phyloP scores from a whole-genome alignment of 2,329 filamentous ascomycete species.

The Trichoderma arundinaceum region DNA sequence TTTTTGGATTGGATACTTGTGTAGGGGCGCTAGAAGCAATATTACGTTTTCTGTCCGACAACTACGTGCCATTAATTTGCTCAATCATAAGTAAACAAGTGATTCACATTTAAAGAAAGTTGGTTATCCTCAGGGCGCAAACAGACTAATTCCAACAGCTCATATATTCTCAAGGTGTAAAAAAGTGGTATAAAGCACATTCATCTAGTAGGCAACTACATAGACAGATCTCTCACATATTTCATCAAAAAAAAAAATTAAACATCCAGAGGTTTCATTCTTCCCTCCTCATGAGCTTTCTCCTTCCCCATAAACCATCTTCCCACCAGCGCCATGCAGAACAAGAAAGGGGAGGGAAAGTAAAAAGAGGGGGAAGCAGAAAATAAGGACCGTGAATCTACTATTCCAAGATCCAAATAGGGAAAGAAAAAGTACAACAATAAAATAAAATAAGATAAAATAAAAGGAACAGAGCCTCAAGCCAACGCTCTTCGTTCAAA shows the following conservation, averaged over 20 bases:
- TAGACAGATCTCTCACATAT: conserved; percentile 3
- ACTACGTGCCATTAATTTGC: neutral
- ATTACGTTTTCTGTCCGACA: neutral
- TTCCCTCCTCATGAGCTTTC: conserved; percentile 1
- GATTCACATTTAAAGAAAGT: too few relatives aligned
- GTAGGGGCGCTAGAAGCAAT: conserved; percentile 11
- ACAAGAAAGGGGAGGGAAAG: neutral
- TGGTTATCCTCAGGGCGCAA: neutral
- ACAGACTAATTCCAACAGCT: neutral
- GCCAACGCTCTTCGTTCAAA: neutral
- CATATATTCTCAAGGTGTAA: conserved; percentile 20
- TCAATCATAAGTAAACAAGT: neutral
- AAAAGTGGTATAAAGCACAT: conserved; percentile 16
- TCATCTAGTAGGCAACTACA: conserved; percentile 11
- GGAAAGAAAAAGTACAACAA: neutral
- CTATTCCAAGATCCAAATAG: neutral
- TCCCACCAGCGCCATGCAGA: conserved; percentile 21
- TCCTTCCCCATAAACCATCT: neutral
- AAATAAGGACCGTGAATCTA: too few relatives aligned
- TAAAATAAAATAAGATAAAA: neutral
- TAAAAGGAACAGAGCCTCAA: neutral
- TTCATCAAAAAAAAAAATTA: conserved; percentile 8
- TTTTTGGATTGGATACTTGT: neutral
- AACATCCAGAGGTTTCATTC: conserved; percentile 10
- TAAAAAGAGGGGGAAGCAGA: neutral